A percentile compares a stretch with the other conserved stretches of the same genome.
Evolutionary conservation across 2,329 filamentous ascomycete species (phyloP).

Genomic region (Colletotrichum aenigma): DNA sequence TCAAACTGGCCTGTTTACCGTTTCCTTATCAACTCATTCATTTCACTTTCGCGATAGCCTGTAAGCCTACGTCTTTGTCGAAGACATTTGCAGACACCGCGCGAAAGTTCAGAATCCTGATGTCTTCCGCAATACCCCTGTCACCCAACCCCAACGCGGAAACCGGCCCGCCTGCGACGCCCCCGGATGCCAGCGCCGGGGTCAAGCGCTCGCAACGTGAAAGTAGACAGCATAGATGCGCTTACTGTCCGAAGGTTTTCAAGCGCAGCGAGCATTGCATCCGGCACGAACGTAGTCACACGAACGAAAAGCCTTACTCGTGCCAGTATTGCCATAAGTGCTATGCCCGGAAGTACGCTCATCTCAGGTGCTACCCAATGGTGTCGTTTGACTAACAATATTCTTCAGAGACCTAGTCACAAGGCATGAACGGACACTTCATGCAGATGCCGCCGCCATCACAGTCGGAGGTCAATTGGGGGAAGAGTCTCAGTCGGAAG

Average conservation of each 20-base stretch:
- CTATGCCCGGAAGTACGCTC: neutral
- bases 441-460: neutral
- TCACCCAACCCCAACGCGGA: neutral
- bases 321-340: neutral
- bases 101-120: neutral
- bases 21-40: neutral
- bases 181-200: neutral
- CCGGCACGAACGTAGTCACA: neutral
- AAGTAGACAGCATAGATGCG: neutral
- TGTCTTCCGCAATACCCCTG: neutral
- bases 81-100: neutral
- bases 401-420: neutral
- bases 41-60: neutral
- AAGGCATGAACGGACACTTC: neutral
- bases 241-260: neutral
- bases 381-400: neutral
- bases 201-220: neutral
- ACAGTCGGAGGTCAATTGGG: neutral
- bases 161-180: neutral
- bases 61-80: neutral
- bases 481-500: neutral
- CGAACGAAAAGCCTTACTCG: neutral
- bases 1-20: neutral
- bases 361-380: neutral
- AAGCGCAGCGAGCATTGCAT: neutral